Base-by-base conservation (phyloP, 2,329 filamentous ascomycete species). In the Zopfia rhizophila region DNA sequence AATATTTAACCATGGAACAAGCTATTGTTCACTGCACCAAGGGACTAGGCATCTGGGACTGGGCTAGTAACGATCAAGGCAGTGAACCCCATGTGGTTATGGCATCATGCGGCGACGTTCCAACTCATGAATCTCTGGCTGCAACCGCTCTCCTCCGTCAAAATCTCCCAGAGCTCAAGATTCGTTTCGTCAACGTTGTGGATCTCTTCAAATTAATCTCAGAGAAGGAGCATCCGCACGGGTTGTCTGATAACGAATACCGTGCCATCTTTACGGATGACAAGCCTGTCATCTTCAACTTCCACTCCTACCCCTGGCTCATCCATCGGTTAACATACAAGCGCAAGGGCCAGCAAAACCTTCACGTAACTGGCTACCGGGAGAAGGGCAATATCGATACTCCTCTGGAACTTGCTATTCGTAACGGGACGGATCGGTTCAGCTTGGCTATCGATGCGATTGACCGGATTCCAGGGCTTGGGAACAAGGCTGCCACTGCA, bases 301-400 rank as follows among this genome's bases (percentile, higher is more conserved):
- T 91, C 82, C 89, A 92, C 75, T 87, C 84, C 22, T 91, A 92
- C 74, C 88, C 89, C 7, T 91, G 86, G 87, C 78, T 92, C 61
- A 82, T 92, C 38, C 88, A 91, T 74, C 81, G 88, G 38, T 72
- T 92, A 57, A 88, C 87, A 1, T 91, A 91, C 75, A 87, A 88
- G 74, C 84, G 88, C 1, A 85, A 84, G 2, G 88, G 87, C 4
- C 83, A 81, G 67, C 67, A 78, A 32, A 85, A 89, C 70, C 71
- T 91, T 52, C 84, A 89, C 60, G 89, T 92, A n/a, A 79, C 85
- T 22, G 89, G 89, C 1, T 92, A 91, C 77, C 85, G 82, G 63
- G 88, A 92, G 76, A 91, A 92, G 80, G 89, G 89, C 33, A 92
- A 91, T 68, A 91, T 91, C 58, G 87, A 92, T 66, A 91, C 89